phyloP scores from a whole-genome alignment of 106 monocot species.

The Dioscorea zingiberensis region DNA sequence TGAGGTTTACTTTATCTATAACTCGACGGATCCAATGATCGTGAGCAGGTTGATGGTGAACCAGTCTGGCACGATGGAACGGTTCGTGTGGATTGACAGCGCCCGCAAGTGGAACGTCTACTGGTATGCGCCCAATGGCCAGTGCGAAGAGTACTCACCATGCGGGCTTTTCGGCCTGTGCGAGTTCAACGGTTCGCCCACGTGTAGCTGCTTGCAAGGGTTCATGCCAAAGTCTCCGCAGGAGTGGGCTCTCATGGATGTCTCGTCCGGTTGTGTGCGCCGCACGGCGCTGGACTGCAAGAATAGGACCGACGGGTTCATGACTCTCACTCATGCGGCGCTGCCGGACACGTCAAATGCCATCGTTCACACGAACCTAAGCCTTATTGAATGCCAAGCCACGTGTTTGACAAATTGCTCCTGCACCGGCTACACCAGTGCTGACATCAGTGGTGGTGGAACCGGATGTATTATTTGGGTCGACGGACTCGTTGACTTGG shows the following conservation, averaged over 20 bases:
- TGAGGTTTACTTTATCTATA: constrained; percentile 18
- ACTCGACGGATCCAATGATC: neutral
- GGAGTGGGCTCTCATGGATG: too few species aligned
- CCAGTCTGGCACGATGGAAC: constrained; percentile 4
- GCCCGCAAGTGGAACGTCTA: constrained; percentile 11
- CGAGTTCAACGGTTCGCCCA: too few species aligned
- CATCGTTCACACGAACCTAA: neutral
- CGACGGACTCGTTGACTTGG: too few species aligned
- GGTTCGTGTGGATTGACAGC: constrained; percentile 6
- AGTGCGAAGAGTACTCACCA: constrained; percentile 17
- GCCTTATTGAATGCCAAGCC: neutral
- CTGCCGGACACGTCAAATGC: neutral
- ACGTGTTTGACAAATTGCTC: constrained; percentile 13
- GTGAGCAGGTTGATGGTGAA: constrained; percentile 9
- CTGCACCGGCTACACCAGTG: constrained; percentile 12
- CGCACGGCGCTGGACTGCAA: too few species aligned
- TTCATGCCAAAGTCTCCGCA: too few species aligned
- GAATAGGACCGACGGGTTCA: too few species aligned
- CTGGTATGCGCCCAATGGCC: constrained; percentile 17
- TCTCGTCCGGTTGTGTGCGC: too few species aligned
- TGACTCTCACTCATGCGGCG: neutral
- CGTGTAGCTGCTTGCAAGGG: too few species aligned
- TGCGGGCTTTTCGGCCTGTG: constrained; percentile 32
- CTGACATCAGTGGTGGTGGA: too few species aligned
- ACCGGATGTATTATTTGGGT: too few species aligned